Evolutionary conservation across 192 early-diverging fungal genomes (phyloP).

Genomic region (Coemansia sp.): DNA sequence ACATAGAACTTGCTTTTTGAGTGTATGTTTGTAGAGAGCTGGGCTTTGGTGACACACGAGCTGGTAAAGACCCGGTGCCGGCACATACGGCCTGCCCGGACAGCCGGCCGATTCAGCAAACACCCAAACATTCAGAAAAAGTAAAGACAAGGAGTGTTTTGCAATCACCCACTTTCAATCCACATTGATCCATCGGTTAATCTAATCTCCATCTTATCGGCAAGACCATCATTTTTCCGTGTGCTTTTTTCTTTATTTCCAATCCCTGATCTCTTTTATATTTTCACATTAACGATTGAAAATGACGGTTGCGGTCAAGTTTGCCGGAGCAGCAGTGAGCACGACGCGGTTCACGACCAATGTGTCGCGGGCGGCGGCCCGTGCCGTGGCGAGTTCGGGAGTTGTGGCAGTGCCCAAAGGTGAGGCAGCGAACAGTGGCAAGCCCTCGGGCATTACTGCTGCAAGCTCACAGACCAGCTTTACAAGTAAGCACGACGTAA

Average conservation of each 20-base stretch:
- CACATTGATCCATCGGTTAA: neutral
- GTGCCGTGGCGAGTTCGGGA: slow-evolving; percentile 24
- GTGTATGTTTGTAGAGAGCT: slow-evolving; percentile 10
- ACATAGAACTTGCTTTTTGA: slow-evolving; percentile 56
- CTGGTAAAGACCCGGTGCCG: neutral
- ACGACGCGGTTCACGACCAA: slow-evolving; percentile 51
- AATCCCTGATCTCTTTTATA: slow-evolving; percentile 4
- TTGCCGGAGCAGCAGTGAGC: slow-evolving; percentile 41
- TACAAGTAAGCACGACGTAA: slow-evolving; percentile 34
- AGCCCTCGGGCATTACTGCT: slow-evolving; percentile 30
- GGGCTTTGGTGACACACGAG: neutral
- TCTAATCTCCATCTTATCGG: slow-evolving; percentile 4
- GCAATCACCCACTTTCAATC: neutral
- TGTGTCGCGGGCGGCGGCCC: slow-evolving; percentile 36
- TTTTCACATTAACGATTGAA: slow-evolving; percentile 3
- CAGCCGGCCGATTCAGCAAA: neutral
- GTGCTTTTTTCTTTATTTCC: slow-evolving; percentile 3
- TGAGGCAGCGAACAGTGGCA: slow-evolving; percentile 35
- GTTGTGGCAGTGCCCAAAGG: slow-evolving; percentile 22
- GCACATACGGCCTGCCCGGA: neutral
- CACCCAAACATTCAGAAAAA: neutral
- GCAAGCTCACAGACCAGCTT: slow-evolving; percentile 32
- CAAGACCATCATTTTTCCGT: slow-evolving; percentile 8
- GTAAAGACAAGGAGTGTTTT: neutral
- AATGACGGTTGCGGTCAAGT: slow-evolving; percentile 45